Evolutionary conservation across 2,329 filamentous ascomycete species (phyloP).

Genomic region (Sporothrix brunneoviolacea): DNA sequence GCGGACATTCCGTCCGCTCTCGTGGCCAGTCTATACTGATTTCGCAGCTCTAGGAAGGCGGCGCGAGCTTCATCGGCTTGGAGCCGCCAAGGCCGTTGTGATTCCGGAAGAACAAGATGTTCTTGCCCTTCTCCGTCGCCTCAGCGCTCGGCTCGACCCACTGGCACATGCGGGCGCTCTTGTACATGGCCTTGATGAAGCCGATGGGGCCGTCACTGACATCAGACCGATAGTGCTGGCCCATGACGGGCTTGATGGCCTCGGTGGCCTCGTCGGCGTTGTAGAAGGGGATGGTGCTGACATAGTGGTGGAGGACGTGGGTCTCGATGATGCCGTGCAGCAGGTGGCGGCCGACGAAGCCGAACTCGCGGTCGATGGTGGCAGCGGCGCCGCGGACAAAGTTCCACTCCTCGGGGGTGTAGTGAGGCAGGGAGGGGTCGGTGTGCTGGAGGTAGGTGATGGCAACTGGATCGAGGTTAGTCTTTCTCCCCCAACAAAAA

Average conservation of each 20-base stretch:
- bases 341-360: slow-evolving; percentile 82
- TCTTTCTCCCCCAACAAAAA: too few species aligned
- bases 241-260: slow-evolving; percentile 72
- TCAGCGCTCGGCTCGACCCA: slow-evolving; percentile 92
- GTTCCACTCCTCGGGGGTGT: slow-evolving; percentile 77
- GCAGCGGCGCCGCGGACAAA: slow-evolving; percentile 88
- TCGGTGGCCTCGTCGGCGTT: slow-evolving; percentile 23
- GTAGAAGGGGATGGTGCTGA: slow-evolving; percentile 71
- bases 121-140: slow-evolving; percentile 71
- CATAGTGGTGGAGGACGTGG: slow-evolving; percentile 94
- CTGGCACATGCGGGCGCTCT: slow-evolving; percentile 78
- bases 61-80: slow-evolving; percentile 27
- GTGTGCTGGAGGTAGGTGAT: slow-evolving; percentile 98
- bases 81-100: slow-evolving; percentile 80
- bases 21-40: not conserved
- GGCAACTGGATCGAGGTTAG: slow-evolving; percentile 53
- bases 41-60: too few species aligned
- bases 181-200: slow-evolving; percentile 80
- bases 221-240: slow-evolving; percentile 85
- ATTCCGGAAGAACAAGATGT: slow-evolving; percentile 93
- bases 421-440: slow-evolving; percentile 87
- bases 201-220: slow-evolving; percentile 68
- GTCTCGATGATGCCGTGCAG: slow-evolving; percentile 96
- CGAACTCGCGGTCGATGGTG: slow-evolving; percentile 94
- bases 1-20: too few species aligned